A percentile compares a stretch with the other conserved stretches of the same genome.
These are phyloP conservation scores for Ganoderma lucidum DNA, from an alignment of 1,284 basidiomycete genomes.

Conservation along the genomic window DNA sequence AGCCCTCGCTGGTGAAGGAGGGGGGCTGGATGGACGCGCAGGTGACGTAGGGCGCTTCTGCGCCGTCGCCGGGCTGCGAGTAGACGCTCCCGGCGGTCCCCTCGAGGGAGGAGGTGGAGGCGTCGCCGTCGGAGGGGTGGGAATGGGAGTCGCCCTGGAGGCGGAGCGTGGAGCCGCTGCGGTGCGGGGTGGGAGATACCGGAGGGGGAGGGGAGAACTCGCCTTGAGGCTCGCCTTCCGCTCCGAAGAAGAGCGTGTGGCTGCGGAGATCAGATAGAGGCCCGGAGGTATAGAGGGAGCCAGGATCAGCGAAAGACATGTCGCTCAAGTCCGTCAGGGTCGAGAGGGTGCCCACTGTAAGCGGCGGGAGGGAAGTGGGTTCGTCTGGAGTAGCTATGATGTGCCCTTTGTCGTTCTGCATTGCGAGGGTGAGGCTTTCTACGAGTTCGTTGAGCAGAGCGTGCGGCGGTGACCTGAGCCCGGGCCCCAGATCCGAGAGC, in stretches of 20 bases:
- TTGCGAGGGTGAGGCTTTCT: background rate
- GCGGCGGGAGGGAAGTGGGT: background rate
- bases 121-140: background rate
- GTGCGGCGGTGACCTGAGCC: background rate
- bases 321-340: background rate
- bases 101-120: background rate
- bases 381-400: background rate
- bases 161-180: background rate
- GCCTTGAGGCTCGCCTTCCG: background rate
- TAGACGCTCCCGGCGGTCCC: background rate
- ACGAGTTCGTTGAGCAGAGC: background rate
- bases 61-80: background rate
- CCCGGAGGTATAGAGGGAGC: background rate
- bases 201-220: background rate
- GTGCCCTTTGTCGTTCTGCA: background rate
- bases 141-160: background rate
- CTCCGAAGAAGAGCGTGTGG: background rate
- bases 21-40: background rate
- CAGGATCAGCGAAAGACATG: background rate
- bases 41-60: background rate
- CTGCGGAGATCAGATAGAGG: background rate
- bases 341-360: background rate
- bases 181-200: constrained; percentile 1
- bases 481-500: background rate
- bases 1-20: background rate